A percentile compares a stretch with the other conserved stretches of the same genome.
Evolutionary conservation across 2,329 filamentous ascomycete species (phyloP).

Genomic region (Penicillium verrucosum): DNA sequence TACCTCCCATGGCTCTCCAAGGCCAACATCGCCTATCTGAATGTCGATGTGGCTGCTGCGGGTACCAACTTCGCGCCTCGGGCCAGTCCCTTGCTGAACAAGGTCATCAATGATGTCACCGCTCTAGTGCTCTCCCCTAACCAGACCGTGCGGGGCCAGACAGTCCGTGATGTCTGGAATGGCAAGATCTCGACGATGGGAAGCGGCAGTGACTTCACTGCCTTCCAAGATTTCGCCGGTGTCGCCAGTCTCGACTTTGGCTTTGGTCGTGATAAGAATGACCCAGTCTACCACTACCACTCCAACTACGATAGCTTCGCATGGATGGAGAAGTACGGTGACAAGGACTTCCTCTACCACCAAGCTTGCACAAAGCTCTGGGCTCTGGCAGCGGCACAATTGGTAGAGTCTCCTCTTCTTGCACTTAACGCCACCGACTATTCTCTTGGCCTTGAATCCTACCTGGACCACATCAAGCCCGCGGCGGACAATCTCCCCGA

Average conservation of each 20-base stretch:
- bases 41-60: slow-evolving; percentile 72
- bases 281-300: slow-evolving; percentile 70
- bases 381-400: slow-evolving; percentile 58
- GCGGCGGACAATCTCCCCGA: slow-evolving; percentile 25
- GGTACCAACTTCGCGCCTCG: slow-evolving; percentile 63
- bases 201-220: slow-evolving; percentile 70
- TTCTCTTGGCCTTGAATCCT: slow-evolving; percentile 52
- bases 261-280: slow-evolving; percentile 48
- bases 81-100: slow-evolving; percentile 73
- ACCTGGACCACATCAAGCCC: slow-evolving; percentile 38
- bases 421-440: slow-evolving; percentile 65
- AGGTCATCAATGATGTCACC: slow-evolving; percentile 66
- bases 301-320: slow-evolving; percentile 78
- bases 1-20: slow-evolving; percentile 74
- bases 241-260: slow-evolving; percentile 64
- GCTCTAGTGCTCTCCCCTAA: slow-evolving; percentile 66
- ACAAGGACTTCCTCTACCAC: slow-evolving; percentile 60
- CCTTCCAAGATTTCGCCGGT: slow-evolving; percentile 70
- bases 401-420: slow-evolving; percentile 61
- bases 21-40: slow-evolving; percentile 76
- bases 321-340: slow-evolving; percentile 79
- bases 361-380: slow-evolving; percentile 64
- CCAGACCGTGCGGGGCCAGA: slow-evolving; percentile 67
- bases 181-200: slow-evolving; percentile 64
- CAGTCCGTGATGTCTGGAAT: slow-evolving; percentile 66